These are phyloP conservation scores for Annona squamosa DNA, from an alignment of 164 flowering plant genomes.

Conservation along the genomic window DNA sequence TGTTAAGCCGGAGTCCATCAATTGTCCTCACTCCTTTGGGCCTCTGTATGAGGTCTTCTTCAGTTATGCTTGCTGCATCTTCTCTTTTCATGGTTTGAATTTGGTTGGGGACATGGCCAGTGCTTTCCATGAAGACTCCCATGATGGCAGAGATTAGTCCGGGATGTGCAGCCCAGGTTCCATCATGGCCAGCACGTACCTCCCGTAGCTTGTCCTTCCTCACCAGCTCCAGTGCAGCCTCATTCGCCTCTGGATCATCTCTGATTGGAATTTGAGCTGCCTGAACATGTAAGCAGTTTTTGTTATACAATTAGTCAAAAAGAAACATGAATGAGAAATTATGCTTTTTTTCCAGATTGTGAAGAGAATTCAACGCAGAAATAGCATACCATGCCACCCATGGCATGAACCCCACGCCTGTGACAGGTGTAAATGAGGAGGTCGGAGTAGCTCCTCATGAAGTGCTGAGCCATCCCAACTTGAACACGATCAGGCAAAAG, in stretches of 20 bases:
- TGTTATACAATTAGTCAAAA: background rate
- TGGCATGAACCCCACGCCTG: slow-evolving; percentile 83
- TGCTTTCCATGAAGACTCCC: slow-evolving; percentile 65
- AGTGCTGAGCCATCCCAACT: slow-evolving; percentile 83
- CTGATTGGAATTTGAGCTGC: slow-evolving; percentile 94
- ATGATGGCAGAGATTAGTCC: slow-evolving; percentile 66
- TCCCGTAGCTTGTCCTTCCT: slow-evolving; percentile 81
- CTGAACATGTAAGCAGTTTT: slow-evolving; percentile 31
- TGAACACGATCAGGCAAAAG: slow-evolving; percentile 74
- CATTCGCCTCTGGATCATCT: slow-evolving; percentile 80
- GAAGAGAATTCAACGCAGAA: background rate
- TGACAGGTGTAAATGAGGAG: slow-evolving; percentile 87
- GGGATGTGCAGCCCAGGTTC: slow-evolving; percentile 97
- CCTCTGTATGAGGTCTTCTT: slow-evolving; percentile 61
- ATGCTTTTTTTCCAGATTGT: background rate
- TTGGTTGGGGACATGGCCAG: slow-evolving; percentile 56
- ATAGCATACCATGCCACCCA: slow-evolving; percentile 86
- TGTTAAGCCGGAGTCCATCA: slow-evolving; percentile 82
- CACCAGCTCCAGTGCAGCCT: slow-evolving; percentile 70
- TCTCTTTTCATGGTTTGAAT: slow-evolving; percentile 54
- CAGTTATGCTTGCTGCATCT: slow-evolving; percentile 50
- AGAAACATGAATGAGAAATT: no score
- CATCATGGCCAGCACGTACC: slow-evolving; percentile 85
- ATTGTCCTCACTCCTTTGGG: slow-evolving; percentile 69
- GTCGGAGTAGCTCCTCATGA: slow-evolving; percentile 85